Conservation (phyloP, 257 asterid species). For the Solanum pimpinellifolium region DNA sequence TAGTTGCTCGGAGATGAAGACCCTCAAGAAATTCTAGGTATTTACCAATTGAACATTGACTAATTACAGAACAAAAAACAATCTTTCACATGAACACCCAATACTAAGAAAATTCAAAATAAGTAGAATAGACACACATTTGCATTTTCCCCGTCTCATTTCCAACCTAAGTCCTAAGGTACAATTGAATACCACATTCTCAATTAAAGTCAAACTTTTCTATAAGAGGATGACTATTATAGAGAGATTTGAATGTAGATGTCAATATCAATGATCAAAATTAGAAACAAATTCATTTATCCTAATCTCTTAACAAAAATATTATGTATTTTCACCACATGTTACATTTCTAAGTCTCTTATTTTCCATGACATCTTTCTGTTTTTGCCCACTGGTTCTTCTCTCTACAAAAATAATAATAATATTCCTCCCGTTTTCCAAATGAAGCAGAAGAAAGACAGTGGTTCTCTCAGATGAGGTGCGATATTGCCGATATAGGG, state of each 20-base stretch:
- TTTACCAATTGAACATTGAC: background rate
- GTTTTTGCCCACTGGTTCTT: background rate
- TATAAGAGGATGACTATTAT: background rate
- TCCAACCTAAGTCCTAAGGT: background rate
- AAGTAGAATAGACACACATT: background rate
- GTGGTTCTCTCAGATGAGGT: background rate
- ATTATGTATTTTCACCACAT: background rate
- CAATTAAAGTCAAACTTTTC: background rate
- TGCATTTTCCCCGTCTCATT: background rate
- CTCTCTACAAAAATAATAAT: background rate
- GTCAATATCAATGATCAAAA: background rate
- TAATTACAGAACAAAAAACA: background rate
- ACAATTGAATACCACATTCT: background rate
- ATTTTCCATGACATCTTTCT: background rate
- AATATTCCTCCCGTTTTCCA: background rate
- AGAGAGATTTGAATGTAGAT: background rate
- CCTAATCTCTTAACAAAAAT: background rate
- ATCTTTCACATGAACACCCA: background rate
- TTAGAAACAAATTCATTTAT: background rate
- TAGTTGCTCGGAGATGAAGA: background rate
- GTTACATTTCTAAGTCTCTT: background rate
- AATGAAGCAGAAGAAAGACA: background rate
- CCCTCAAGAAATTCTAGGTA: background rate
- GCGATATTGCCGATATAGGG: background rate
- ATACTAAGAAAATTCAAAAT: background rate